A percentile compares a stretch with the other conserved stretches of the same genome.
Evolutionary conservation across 148 eudicot species (phyloP).

Genomic region (Rhododendron williamsianum): DNA sequence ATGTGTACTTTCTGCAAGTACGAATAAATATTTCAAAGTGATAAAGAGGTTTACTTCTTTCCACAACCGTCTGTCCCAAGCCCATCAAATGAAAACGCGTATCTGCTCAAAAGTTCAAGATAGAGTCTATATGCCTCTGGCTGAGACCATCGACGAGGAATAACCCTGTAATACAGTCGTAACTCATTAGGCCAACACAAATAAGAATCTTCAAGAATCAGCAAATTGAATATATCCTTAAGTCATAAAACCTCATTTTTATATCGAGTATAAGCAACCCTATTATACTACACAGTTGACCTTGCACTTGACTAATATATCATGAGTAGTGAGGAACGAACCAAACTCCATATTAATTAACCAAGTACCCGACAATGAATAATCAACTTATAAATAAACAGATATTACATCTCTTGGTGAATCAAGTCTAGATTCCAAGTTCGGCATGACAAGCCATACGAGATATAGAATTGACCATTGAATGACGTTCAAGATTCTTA

Average conservation of each 20-base stretch:
- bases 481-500: not conserved
- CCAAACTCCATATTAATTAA: not conserved
- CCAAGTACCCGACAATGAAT: too few species aligned
- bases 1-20: not conserved
- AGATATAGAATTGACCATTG: not conserved
- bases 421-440: not conserved
- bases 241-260: not conserved
- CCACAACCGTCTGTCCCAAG: slow-evolving; percentile 7
- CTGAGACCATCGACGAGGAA: slow-evolving; percentile 25
- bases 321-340: not conserved
- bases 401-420: not conserved
- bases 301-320: not conserved
- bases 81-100: slow-evolving; percentile 17
- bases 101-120: slow-evolving; percentile 27
- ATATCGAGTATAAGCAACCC: not conserved
- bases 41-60: slow-evolving; percentile 15
- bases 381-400: not conserved
- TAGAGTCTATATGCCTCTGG: slow-evolving; percentile 31
- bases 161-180: slow-evolving; percentile 17
- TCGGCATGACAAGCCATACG: not conserved
- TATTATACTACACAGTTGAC: not conserved
- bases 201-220: not conserved
- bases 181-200: not conserved
- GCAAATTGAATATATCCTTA: not conserved
- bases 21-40: not conserved